Evolutionary conservation across 208 protist species (phyloP).

Genomic region (Trypanosoma boissoni): DNA sequence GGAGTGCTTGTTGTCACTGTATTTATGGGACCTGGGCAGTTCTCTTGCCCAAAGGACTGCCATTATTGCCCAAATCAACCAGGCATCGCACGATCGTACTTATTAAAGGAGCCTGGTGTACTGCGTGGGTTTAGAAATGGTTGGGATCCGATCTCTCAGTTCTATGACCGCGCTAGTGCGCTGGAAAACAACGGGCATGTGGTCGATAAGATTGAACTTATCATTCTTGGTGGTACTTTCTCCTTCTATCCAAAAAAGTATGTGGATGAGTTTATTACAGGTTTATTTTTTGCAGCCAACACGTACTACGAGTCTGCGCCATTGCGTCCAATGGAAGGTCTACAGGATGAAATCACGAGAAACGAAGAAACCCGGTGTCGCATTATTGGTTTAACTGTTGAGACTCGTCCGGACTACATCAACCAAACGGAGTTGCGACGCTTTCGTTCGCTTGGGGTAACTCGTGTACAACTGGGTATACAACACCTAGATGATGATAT

Average conservation of each 20-base stretch:
- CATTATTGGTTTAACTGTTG: slow-evolving; percentile 99
- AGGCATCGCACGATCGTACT: slow-evolving; percentile 85
- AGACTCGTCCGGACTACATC: slow-evolving; percentile 99
- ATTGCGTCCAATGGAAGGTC: slow-evolving; percentile 51
- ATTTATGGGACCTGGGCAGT: slow-evolving; percentile 89
- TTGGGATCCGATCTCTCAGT: slow-evolving; percentile 90
- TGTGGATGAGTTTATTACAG: slow-evolving; percentile 85
- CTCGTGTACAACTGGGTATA: slow-evolving; percentile 99
- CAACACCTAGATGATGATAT: slow-evolving; percentile 99
- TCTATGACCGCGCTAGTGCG: slow-evolving; percentile 88
- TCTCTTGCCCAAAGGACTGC: slow-evolving; percentile 92
- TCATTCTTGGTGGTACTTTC: slow-evolving; percentile 99
- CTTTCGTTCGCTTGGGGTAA: slow-evolving; percentile 90
- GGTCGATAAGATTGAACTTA: slow-evolving; percentile 98
- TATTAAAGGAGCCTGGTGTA: slow-evolving; percentile 91
- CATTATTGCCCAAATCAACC: slow-evolving; percentile 94
- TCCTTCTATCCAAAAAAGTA: slow-evolving; percentile 97
- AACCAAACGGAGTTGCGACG: slow-evolving; percentile 92
- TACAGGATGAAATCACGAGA: slow-evolving; percentile 81
- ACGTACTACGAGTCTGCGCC: slow-evolving; percentile 74
- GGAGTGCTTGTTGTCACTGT: slow-evolving; percentile 93
- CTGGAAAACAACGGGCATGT: slow-evolving; percentile 92
- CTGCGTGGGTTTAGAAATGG: slow-evolving; percentile 87
- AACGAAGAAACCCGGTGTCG: slow-evolving; percentile 94
- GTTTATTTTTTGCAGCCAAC: slow-evolving; percentile 92